Percentiles rank a stretch among this genome's conserved stretches.
These are phyloP conservation scores for Scopulariopsis brevicaulis DNA, from an alignment of 2,329 filamentous ascomycete species.

Conservation along the genomic window DNA sequence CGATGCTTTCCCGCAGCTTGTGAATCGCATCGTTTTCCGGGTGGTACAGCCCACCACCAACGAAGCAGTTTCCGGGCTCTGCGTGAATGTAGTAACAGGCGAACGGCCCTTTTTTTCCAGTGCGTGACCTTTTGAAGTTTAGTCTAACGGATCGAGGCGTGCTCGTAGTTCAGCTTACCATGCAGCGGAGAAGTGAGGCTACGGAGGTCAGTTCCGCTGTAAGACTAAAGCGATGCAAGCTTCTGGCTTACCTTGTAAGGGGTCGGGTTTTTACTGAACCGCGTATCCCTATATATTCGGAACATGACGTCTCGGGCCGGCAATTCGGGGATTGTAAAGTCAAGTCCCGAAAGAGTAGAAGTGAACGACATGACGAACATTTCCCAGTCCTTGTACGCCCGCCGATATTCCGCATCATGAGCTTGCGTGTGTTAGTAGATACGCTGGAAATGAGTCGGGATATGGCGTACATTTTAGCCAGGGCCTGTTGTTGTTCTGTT, in stretches of 20 bases:
- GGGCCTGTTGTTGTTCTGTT: constrained; percentile 43
- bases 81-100: constrained; percentile 83
- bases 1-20: constrained; percentile 61
- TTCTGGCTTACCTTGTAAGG: constrained; percentile 64
- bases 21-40: constrained; percentile 57
- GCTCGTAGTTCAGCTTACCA: constrained; percentile 35
- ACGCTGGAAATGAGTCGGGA: neutral
- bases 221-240: neutral
- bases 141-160: constrained; percentile 7
- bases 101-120: constrained; percentile 77
- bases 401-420: constrained; percentile 69
- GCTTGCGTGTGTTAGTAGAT: constrained; percentile 30
- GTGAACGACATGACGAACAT: constrained; percentile 65
- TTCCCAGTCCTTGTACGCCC: constrained; percentile 70
- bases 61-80: constrained; percentile 58
- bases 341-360: constrained; percentile 56
- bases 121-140: constrained; percentile 51
- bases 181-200: constrained; percentile 74
- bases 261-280: constrained; percentile 74
- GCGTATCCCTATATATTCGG: constrained; percentile 76
- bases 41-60: constrained; percentile 76
- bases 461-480: constrained; percentile 43
- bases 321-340: constrained; percentile 76
- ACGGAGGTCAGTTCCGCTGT: neutral
- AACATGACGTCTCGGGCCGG: constrained; percentile 80